Evolutionary conservation across 2,329 filamentous ascomycete species (phyloP).

Genomic region (Paraphoma chrysanthemicola): DNA sequence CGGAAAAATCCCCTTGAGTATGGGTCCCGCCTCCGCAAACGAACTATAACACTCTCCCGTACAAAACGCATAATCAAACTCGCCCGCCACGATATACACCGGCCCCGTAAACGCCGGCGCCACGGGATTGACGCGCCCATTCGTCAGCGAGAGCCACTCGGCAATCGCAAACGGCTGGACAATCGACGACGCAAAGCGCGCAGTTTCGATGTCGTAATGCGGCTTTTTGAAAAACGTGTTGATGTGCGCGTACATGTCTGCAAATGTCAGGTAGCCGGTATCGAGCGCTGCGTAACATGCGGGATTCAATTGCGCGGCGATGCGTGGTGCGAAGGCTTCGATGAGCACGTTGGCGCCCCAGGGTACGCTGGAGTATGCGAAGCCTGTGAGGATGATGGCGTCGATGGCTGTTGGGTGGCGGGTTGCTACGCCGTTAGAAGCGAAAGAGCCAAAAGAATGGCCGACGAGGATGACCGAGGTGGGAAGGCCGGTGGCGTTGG

Average conservation of each 20-base stretch:
- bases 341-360: background rate
- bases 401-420: background rate
- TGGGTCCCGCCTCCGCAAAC: background rate
- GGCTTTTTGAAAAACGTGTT: constrained; percentile 1
- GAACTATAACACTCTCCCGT: background rate
- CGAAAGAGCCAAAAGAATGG: background rate
- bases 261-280: background rate
- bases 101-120: background rate
- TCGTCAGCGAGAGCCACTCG: background rate
- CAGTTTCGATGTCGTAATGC: background rate
- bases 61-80: background rate
- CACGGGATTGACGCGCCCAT: background rate
- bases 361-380: background rate
- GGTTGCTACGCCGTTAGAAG: background rate
- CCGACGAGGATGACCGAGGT: background rate
- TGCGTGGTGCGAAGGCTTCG: background rate
- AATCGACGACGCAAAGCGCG: background rate
- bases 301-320: background rate
- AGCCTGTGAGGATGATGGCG: background rate
- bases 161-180: background rate
- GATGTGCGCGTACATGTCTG: background rate
- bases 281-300: background rate
- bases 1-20: background rate
- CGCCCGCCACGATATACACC: background rate
- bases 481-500: background rate